These are phyloP conservation scores for Plantago ovata DNA, from an alignment of 257 asterid genomes.

Conservation along the genomic window DNA sequence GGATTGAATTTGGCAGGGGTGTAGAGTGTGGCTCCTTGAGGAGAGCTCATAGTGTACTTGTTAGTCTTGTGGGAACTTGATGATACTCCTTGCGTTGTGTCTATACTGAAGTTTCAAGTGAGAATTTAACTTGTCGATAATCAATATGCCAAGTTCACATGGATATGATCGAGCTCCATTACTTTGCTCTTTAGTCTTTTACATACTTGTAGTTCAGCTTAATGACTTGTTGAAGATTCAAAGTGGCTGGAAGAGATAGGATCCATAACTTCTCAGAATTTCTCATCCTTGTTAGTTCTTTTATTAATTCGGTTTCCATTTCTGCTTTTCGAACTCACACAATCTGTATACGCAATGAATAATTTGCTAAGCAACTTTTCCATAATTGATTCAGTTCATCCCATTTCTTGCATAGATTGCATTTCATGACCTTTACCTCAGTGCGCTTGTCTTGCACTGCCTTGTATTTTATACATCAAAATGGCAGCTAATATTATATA, in stretches of 20 bases:
- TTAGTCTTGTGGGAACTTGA: constrained; percentile 21
- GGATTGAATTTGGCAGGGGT: constrained; percentile 71
- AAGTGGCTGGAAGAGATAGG: constrained; percentile 18
- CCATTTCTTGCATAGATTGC: constrained; percentile 1
- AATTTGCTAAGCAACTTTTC: background rate
- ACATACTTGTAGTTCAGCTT: constrained; percentile 10
- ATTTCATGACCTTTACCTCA: too few relatives aligned
- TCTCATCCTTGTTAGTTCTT: background rate
- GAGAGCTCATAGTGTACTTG: constrained; percentile 29
- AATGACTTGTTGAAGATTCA: constrained; percentile 9
- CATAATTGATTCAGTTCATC: background rate
- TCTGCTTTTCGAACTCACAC: too few relatives aligned
- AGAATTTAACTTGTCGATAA: constrained; percentile 12
- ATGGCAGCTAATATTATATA: too few relatives aligned
- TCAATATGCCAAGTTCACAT: constrained; percentile 15
- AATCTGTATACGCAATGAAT: background rate
- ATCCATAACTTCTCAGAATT: background rate
- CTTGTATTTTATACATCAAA: too few relatives aligned
- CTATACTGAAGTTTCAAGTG: constrained; percentile 21
- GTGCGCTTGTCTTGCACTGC: too few relatives aligned
- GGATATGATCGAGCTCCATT: constrained; percentile 23
- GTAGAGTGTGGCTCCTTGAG: constrained; percentile 36
- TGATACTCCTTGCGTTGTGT: constrained; percentile 21
- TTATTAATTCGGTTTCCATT: too few relatives aligned
- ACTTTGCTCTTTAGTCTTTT: constrained; percentile 23